Evolutionary conservation across 352 stramenopile genomes (phyloP).

Genomic region (Globisporangium lucens): DNA sequence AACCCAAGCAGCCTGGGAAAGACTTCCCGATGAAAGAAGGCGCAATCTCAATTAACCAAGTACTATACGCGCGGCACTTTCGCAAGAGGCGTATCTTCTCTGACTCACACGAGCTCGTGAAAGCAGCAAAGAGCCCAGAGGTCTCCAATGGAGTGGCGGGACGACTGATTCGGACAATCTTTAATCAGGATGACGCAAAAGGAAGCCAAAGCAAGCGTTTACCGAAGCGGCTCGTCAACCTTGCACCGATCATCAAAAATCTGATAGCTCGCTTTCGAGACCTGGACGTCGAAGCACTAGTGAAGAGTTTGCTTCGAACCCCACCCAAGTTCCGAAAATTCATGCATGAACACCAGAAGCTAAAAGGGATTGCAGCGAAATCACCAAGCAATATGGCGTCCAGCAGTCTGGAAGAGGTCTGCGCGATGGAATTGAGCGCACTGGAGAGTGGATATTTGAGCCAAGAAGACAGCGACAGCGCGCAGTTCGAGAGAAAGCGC

Average conservation of each 20-base stretch:
- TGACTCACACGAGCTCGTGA: conserved; percentile 31
- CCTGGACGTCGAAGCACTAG: conserved; percentile 32
- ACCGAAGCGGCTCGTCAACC: conserved; percentile 50
- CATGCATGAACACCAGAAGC: conserved; percentile 33
- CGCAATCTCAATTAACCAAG: conserved; percentile 52
- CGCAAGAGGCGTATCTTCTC: conserved; percentile 34
- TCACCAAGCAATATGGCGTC: conserved; percentile 4
- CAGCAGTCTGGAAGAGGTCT: conserved; percentile 10
- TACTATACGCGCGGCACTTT: conserved; percentile 56
- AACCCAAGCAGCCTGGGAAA: background rate
- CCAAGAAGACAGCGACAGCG: conserved; percentile 32
- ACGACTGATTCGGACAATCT: conserved; percentile 49
- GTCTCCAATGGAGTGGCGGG: conserved; percentile 37
- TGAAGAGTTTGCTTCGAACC: conserved; percentile 30
- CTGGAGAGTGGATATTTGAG: conserved; percentile 60
- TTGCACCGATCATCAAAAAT: conserved; percentile 55
- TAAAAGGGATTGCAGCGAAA: conserved; percentile 25
- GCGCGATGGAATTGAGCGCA: conserved; percentile 25
- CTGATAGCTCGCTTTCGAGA: conserved; percentile 40
- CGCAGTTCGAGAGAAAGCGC: conserved; percentile 31
- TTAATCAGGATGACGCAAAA: conserved; percentile 17
- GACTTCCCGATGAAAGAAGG: conserved; percentile 1
- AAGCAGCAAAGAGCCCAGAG: conserved; percentile 24
- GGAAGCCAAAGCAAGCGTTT: conserved; percentile 34
- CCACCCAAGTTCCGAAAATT: conserved; percentile 38